Evolutionary conservation across 768 basidiomycete species (phyloP), one percentile per base, ranked within the genome.

Genomic region (Panaeolus cyanescens): DNA sequence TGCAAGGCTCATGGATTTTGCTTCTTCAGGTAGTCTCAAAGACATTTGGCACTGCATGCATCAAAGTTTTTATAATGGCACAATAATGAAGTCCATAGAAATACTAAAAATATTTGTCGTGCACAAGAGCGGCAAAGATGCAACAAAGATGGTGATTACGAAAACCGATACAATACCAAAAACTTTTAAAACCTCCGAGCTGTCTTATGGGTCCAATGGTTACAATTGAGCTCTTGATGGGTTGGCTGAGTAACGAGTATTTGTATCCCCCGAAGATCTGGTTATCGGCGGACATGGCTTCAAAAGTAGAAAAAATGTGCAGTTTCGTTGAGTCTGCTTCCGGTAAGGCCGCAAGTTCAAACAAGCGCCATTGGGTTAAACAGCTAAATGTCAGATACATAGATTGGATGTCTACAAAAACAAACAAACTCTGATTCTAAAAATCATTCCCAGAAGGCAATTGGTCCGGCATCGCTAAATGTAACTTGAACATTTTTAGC

Each of bases 311-410:
- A 15, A 50, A 28, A 28, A 4, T 19, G 10, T 19, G 22, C 39
- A 42, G 8, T 20, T 22, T 22, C 10, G 13, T n/a, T 28, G 25
- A 6, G 25, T 28, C 45, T 50, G 22, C 22, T 50, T 50, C 45
- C 45, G 45, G 45, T 28, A 50, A 9, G 45, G 12, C 25, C 45
- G 20, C 42, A 45, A 22, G 22, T 45, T 45, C 22, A 28, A 50
- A 50, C 45, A 50, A 50, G 45, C 45, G 45, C 45, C 45, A 50
- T 50, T 50, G 22, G 45, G 45, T 28, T 28, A 50, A 50, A 50
- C 30, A 28, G 45, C 15, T 28, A 50, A 50, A 50, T 50, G 25
- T 50, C 45, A 50, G 30, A 50, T 20, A 22, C 20, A 19, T 22
- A 42, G 40, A 4, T 42, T 17, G 25, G 7, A 42, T n/a, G 45